Conservation (phyloP, 768 basidiomycete species). For the Agaricus sinodeliciosus region DNA sequence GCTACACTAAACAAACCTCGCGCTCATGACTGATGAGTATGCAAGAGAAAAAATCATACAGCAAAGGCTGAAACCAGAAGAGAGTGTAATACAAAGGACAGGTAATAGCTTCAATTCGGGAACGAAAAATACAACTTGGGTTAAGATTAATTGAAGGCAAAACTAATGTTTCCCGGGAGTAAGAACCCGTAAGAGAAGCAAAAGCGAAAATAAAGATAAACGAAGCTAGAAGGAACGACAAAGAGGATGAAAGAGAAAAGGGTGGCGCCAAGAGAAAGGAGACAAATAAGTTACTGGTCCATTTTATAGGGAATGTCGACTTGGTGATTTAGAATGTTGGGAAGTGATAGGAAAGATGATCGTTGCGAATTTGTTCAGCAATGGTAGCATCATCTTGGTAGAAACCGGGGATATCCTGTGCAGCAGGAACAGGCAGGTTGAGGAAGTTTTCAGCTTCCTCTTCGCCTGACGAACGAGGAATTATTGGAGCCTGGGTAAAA, state of each 20-base stretch:
- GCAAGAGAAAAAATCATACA: constrained; percentile 10
- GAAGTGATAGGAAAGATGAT: constrained; percentile 66
- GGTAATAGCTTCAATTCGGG: not conserved
- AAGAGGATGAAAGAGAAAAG: not conserved
- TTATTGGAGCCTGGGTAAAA: constrained; percentile 66
- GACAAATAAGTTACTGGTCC: not conserved
- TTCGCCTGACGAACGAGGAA: constrained; percentile 70
- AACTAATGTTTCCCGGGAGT: constrained; percentile 4
- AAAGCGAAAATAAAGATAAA: constrained; percentile 7
- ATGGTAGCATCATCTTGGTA: constrained; percentile 54
- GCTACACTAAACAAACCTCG: constrained; percentile 11
- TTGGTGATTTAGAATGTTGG: constrained; percentile 55
- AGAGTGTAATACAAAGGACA: constrained; percentile 5
- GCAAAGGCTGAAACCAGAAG: constrained; percentile 1
- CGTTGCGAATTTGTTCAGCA: constrained; percentile 56
- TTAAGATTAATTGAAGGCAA: constrained; percentile 8
- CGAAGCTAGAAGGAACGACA: constrained; percentile 11
- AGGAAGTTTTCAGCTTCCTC: constrained; percentile 88
- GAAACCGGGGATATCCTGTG: constrained; percentile 79
- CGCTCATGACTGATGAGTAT: not conserved
- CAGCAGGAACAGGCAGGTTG: constrained; percentile 65
- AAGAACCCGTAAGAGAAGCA: not conserved
- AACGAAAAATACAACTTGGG: constrained; percentile 6
- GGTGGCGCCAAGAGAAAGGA: constrained; percentile 1
- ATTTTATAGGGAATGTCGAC: not conserved